Base-by-base conservation (phyloP, 1,284 basidiomycete genomes). In the Pascua sp. region DNA sequence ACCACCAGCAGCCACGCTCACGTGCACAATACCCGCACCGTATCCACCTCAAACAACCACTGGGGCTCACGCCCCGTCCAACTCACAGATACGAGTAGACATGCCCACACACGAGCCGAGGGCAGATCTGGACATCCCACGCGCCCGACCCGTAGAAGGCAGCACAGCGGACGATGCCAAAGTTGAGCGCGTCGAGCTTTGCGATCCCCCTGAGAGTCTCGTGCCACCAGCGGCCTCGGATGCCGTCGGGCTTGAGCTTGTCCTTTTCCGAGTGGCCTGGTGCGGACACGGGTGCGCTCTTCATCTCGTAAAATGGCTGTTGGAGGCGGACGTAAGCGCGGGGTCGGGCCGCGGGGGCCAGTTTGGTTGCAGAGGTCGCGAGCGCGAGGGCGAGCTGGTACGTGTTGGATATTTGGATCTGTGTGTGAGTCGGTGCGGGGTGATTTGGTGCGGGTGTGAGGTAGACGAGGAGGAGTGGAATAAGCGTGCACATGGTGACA, bases 171-270 rank as follows among this genome's bases (percentile, higher is more conserved):
- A 55, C 54, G 7, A 47, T 32, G 13, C 49, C 55, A 50, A 39
- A 40, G 50, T 51, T 42, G 44, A 51, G 46, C 15, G 44, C 82
- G 61, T 84, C 78, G 46, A 92, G 86, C n/a, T 83, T 82, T 42
- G 85, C 89, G 59, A 93, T 71, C 65, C 84, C 85, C 39, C 91
- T 83, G 43, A 90, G 77, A 1, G 87, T 84, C 79, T 93, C 91
- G 68, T 93, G 90, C 90, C 91, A 93, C 91, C 91, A 94, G 18
- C 81, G 84, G 11, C 91, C 90, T 53, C 86, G 78, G 5, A 85
- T 81, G 38, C 86, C 87, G 49, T 83, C 79, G 0, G 91, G 90
- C 68, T 87, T 87, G 41, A 87, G 77, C 59, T 88, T 85, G 57
- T 88, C 86, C 11, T 49, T 48, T 78, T 92, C 91, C 48, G 83